Evolutionary conservation across 2,329 filamentous ascomycete species (phyloP), one percentile per base, ranked within the genome.

Genomic region (Rutstroemia sp.): DNA sequence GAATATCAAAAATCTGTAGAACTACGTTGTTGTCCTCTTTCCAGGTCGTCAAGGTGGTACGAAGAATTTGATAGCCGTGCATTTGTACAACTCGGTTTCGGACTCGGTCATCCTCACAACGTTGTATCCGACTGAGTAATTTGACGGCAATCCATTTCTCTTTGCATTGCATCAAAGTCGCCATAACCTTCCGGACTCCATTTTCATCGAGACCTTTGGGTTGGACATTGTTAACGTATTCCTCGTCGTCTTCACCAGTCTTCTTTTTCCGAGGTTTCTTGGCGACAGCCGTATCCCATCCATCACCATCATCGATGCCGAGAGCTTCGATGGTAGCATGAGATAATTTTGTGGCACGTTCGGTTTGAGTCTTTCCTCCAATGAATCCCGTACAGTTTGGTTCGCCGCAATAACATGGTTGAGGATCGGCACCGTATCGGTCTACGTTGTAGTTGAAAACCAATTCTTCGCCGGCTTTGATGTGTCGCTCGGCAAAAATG

Each of bases 371-470:
- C 77, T 95, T 96, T 69, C 94, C 94, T 63, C 94, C 94, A 63
- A 99, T 96, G 72, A 90, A 97, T 54, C 94, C 94, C 19, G 91
- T 90, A 73, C 94, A 99, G 69, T 96, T 97, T 18, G 85, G 79
- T 73, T 99, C 94, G 60, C 84, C 92, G 71, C 94, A 99, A 72
- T 97, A 97, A 73, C 94, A 99, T 27, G 90, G 91, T 72, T 97
- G 92, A 45, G 94, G 92, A 65, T 99, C 91, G 45, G 94, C 92
- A 61, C 94, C 94, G 70, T 99, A 99, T 62, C 94, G 86, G 73
- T 99, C 94, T 63, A 99, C 94, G 67, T 99, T 99, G 81, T 99
- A 99, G 76, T 99, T 96, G 78, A 99, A 99, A 21, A 96, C 92
- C 56, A 99, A 77, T 72, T 99, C 94, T 72, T 99, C 94, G 55